Evolutionary conservation across 768 basidiomycete genomes (phyloP).

Genomic region (Suillus fuscotomentosus): DNA sequence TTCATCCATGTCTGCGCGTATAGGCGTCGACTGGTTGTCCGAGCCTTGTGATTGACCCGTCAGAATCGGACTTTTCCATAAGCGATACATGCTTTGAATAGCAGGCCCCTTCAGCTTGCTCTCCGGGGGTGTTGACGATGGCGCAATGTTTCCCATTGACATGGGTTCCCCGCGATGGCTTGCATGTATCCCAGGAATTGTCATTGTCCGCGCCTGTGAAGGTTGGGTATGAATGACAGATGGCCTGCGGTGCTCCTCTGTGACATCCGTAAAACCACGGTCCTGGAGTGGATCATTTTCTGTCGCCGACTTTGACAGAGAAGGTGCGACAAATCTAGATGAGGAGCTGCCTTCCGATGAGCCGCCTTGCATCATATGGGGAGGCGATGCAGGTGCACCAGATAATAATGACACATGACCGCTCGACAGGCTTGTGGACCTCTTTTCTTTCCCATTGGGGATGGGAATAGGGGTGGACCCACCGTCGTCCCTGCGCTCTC

Average conservation of each 20-base stretch:
- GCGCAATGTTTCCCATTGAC: slow-evolving; percentile 77
- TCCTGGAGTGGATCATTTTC: slow-evolving; percentile 31
- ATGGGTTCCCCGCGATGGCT: slow-evolving; percentile 83
- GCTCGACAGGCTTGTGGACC: slow-evolving; percentile 26
- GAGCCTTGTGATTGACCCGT: slow-evolving; percentile 24
- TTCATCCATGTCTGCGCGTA: slow-evolving; percentile 16
- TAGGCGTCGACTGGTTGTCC: slow-evolving; percentile 12
- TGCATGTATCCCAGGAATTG: slow-evolving; percentile 84
- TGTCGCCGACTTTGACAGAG: slow-evolving; percentile 37
- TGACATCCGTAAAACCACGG: slow-evolving; percentile 29
- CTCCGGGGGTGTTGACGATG: slow-evolving; percentile 39
- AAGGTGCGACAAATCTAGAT: slow-evolving; percentile 25
- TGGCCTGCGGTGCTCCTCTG: slow-evolving; percentile 28
- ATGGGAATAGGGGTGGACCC: slow-evolving; percentile 34
- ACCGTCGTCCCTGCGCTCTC: slow-evolving; percentile 34
- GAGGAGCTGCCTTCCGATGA: slow-evolving; percentile 24
- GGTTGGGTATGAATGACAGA: slow-evolving; percentile 75
- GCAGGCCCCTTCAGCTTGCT: slow-evolving; percentile 45
- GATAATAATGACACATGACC: slow-evolving; percentile 24
- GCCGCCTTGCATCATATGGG: slow-evolving; percentile 14
- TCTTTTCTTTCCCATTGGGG: slow-evolving; percentile 22
- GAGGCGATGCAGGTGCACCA: slow-evolving; percentile 24
- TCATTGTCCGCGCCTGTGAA: slow-evolving; percentile 72
- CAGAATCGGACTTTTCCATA: slow-evolving; percentile 62
- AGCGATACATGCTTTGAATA: slow-evolving; percentile 68